These are phyloP conservation scores for Microsporum canis DNA, from an alignment of 2,329 filamentous ascomycete species.

Conservation along the genomic window DNA sequence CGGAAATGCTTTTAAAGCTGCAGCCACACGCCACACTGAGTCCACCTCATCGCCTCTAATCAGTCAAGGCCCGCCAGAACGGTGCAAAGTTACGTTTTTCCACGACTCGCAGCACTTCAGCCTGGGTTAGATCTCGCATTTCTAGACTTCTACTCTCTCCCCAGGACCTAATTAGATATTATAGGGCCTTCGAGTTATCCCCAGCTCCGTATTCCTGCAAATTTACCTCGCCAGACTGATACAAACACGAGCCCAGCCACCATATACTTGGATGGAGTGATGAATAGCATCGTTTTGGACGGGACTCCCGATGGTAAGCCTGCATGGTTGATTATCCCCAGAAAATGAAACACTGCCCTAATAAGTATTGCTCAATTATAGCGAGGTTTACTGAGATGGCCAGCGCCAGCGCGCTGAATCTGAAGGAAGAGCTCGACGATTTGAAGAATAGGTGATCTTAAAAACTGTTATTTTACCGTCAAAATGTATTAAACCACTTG, in stretches of 20 bases:
- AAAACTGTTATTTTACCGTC: no score
- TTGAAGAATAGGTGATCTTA: slow-evolving; percentile 17
- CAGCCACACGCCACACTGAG: slow-evolving; percentile 3
- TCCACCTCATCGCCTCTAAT: no score
- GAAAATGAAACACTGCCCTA: neutral
- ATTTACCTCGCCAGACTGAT: slow-evolving; percentile 17
- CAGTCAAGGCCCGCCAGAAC: neutral
- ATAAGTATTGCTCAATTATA: slow-evolving; percentile 11
- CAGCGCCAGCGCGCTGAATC: slow-evolving; percentile 13
- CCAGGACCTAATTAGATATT: neutral
- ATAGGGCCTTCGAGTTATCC: slow-evolving; percentile 18
- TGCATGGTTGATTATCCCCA: no score
- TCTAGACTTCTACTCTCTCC: no score
- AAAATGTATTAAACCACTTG: no score
- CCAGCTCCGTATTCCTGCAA: slow-evolving; percentile 16
- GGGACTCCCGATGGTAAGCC: slow-evolving; percentile 18
- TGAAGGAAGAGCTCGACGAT: slow-evolving; percentile 13
- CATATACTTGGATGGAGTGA: slow-evolving; percentile 16
- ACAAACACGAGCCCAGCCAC: slow-evolving; percentile 10
- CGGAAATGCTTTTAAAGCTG: slow-evolving; percentile 18
- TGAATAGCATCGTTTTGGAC: slow-evolving; percentile 21
- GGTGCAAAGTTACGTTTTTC: slow-evolving; percentile 21
- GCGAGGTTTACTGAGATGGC: slow-evolving; percentile 18
- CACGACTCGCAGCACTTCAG: slow-evolving; percentile 21
- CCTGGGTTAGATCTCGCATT: slow-evolving; percentile 13